Conservation (phyloP, 768 basidiomycete species). For the Xanthoconium purpureum region DNA sequence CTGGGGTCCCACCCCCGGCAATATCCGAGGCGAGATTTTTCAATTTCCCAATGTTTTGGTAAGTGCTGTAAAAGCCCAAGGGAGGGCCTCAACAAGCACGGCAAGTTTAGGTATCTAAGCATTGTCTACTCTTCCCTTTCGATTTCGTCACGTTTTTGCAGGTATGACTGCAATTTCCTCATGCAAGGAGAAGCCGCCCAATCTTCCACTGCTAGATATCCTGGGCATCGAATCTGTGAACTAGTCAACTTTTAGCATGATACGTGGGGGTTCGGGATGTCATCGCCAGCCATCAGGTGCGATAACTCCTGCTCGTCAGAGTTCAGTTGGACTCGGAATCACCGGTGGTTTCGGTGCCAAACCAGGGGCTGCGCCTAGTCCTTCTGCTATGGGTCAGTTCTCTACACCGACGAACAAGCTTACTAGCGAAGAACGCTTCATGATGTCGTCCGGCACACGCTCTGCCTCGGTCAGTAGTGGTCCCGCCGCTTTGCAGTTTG, state of each 20-base stretch:
- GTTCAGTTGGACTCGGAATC: too few species aligned
- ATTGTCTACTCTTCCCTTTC: not conserved
- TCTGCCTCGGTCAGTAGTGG: conserved; percentile 56
- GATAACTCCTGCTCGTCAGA: conserved; percentile 38
- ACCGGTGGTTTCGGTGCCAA: conserved; percentile 28
- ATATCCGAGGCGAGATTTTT: too few species aligned
- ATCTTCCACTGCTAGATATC: conserved; percentile 82
- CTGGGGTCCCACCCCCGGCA: too few species aligned
- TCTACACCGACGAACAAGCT: conserved; percentile 52
- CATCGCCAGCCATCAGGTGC: conserved; percentile 47
- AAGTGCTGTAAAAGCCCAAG: conserved; percentile 80
- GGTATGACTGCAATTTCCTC: conserved; percentile 97
- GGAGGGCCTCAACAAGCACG: conserved; percentile 81
- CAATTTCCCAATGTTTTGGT: too few species aligned
- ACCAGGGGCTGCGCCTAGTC: conserved; percentile 22
- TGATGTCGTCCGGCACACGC: conserved; percentile 42
- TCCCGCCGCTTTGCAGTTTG: conserved; percentile 45
- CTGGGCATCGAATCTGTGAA: conserved; percentile 85
- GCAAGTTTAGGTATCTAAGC: conserved; percentile 76
- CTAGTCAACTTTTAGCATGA: conserved; percentile 46
- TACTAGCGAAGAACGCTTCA: conserved; percentile 68
- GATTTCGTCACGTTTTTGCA: conserved; percentile 30
- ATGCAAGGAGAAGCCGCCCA: conserved; percentile 94
- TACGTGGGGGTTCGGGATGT: conserved; percentile 64
- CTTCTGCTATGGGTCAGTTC: conserved; percentile 71